These are phyloP conservation scores for Choiromyces venosus DNA, from an alignment of 495 filamentous ascomycete species.

Conservation along the genomic window DNA sequence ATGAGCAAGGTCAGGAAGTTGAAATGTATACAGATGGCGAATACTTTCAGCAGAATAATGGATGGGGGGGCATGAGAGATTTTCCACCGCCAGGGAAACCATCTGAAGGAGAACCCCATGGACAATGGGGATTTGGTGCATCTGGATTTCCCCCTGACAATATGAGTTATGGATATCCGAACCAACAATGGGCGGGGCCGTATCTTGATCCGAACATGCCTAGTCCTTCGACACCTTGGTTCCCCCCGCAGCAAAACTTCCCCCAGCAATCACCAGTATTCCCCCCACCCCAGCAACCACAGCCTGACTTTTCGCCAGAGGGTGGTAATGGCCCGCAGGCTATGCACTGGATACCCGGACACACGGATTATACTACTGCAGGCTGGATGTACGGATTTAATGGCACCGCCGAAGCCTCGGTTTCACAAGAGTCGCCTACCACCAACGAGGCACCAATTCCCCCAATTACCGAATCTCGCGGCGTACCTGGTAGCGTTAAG, in stretches of 20 bases:
- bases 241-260: conserved; percentile 24
- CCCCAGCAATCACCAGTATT: conserved; percentile 31
- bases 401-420: neutral
- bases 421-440: neutral
- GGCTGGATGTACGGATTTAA: conserved; percentile 39
- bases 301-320: neutral
- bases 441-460: neutral
- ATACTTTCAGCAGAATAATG: conserved; percentile 28
- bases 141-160: neutral
- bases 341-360: conserved; percentile 39
- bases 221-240: conserved; percentile 30
- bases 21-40: neutral
- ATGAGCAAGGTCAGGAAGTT: conserved; percentile 13
- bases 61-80: conserved; percentile 18
- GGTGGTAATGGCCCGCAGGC: conserved; percentile 19
- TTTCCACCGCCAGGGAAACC: conserved; percentile 13
- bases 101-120: neutral
- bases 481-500: neutral
- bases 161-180: neutral
- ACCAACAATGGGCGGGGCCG: conserved; percentile 6
- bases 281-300: conserved; percentile 7
- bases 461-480: neutral
- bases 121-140: conserved; percentile 3
- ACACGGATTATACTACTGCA: conserved; percentile 37
- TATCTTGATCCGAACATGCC: conserved; percentile 19